phyloP scores from a whole-genome alignment of 495 filamentous ascomycete genomes.

The Xylaria castorea region DNA sequence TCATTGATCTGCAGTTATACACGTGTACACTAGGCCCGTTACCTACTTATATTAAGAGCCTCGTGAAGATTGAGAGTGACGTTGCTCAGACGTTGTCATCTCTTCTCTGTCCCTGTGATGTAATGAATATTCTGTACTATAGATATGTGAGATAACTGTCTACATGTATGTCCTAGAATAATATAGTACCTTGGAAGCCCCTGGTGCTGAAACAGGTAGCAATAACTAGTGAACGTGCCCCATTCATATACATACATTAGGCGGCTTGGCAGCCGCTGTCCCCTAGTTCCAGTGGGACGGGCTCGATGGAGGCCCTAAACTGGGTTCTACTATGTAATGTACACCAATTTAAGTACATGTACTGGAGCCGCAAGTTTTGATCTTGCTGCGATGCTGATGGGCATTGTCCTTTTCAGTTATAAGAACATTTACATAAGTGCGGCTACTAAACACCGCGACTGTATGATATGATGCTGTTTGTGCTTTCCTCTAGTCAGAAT shows the following conservation, averaged over 20 bases:
- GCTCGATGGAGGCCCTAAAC: conserved; percentile 9
- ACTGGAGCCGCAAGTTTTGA: not conserved
- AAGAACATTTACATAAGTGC: too few species aligned
- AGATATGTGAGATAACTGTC: not conserved
- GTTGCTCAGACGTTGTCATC: not conserved
- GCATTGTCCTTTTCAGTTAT: not conserved
- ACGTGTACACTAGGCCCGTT: not conserved
- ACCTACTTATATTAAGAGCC: not conserved
- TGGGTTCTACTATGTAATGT: not conserved
- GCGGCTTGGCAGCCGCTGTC: conserved; percentile 26
- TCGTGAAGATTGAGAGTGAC: not conserved
- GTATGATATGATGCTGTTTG: not conserved
- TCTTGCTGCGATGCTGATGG: not conserved
- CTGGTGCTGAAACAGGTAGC: not conserved
- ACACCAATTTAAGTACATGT: not conserved
- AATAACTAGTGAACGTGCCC: not conserved
- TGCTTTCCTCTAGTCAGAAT: not conserved
- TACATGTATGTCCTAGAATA: not conserved
- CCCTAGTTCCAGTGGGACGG: conserved; percentile 21
- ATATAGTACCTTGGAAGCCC: not conserved
- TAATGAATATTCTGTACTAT: not conserved
- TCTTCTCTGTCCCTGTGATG: not conserved
- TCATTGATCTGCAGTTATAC: not conserved
- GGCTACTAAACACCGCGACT: not conserved
- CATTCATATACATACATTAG: conserved; percentile 14